Base-by-base conservation (phyloP, 140 eudicot genomes). In the Erigeron philadelphicus region DNA sequence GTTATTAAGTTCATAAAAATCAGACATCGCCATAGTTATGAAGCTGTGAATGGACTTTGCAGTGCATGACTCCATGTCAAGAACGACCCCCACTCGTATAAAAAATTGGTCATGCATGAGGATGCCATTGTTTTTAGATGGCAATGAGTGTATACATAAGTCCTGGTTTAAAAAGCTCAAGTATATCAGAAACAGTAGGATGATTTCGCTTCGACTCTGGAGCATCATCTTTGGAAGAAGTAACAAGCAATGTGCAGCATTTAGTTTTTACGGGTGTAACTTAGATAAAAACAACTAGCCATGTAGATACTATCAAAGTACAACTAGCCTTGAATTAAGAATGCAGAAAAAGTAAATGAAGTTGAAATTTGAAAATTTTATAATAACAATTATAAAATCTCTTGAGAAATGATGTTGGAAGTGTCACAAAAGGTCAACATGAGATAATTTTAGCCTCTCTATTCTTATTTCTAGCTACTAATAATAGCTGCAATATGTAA, bases 1-100 rank as follows among this genome's bases (percentile, higher is more conserved):
- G 25, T 7, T 13, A 57, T 79, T 66, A 16, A 17, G 38, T 15
- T 40, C 68, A 40, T 79, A 82, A 18, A 79, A 82, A 9, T 82
- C 79, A 50, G 81, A 71, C 1, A 74, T 23, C 7, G 84, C 87
- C 75, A 72, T 61, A 5, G 55, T 70, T 40, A 82, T 72, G 71
- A 67, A 66, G 71, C 54, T 66, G 41, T 68, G 31, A 42, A 72
- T 79, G 43, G 75, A 71, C 35, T 71, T 75, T 10, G 73, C 76
- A 9, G 54, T 9, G 66, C 61, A 62, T 42, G 80, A 52, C 40
- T 68, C 74, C 87, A 79, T 82, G 67, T 82, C 74, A 31, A 79
- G 70, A n/a, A 82, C 61, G 9, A 75, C 25, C 12, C 87, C 87
- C 3, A 83, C 78, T 11, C 46, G 58, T 59, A 71, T 47, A 57